These are phyloP conservation scores for Penicillium hesseltinei DNA, from an alignment of 2,329 filamentous ascomycete genomes.

Conservation along the genomic window DNA sequence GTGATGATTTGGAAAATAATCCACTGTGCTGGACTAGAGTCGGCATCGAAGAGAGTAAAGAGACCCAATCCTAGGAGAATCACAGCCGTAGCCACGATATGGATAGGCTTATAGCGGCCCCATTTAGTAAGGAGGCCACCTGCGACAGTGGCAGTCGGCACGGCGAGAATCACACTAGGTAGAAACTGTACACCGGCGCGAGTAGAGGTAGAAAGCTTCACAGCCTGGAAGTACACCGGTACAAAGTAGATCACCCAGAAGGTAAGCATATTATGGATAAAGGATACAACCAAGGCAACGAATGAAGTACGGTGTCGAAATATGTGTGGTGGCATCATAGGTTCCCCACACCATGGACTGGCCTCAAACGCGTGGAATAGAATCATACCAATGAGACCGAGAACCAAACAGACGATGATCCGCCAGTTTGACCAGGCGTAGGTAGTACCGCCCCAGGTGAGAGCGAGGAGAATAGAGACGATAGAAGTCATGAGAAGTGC, in stretches of 20 bases:
- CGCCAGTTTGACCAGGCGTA: not conserved
- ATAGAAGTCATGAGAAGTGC: not conserved
- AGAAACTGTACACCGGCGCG: not conserved
- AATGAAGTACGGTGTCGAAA: not conserved
- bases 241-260: not conserved
- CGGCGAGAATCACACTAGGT: not conserved
- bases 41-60: conserved; percentile 22
- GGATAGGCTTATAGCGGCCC: conserved; percentile 31
- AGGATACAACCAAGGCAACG: not conserved
- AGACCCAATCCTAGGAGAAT: conserved; percentile 25
- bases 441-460: not conserved
- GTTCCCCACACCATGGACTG: not conserved
- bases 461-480: not conserved
- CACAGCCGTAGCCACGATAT: conserved; percentile 25
- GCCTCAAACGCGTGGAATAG: not conserved
- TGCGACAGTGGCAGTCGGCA: conserved; percentile 16
- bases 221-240: conserved; percentile 1
- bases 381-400: not conserved
- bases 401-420: not conserved
- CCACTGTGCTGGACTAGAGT: conserved; percentile 23
- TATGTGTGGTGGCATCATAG: not conserved
- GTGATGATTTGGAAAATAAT: conserved; percentile 26
- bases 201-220: not conserved
- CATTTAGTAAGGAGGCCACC: conserved; percentile 26
- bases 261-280: not conserved